phyloP scores from a whole-genome alignment of 2,329 filamentous ascomycete species.

The Leptosphaerulina australis region DNA sequence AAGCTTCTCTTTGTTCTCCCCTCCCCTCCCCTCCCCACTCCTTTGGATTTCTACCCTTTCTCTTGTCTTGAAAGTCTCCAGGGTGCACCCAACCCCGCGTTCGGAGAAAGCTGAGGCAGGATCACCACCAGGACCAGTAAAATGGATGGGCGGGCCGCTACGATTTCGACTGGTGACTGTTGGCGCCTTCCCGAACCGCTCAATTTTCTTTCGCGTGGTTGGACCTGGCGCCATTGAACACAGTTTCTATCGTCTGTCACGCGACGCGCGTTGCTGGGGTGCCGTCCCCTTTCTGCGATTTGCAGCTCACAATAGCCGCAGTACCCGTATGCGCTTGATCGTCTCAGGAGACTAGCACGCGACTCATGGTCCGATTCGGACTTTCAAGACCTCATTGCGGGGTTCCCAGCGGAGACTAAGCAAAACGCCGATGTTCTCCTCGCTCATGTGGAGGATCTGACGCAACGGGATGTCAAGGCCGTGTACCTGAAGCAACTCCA shows the following conservation, averaged over 20 bases:
- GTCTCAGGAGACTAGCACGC: conserved; percentile 67
- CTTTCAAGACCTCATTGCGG: conserved; percentile 71
- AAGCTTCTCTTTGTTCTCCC: conserved; percentile 52
- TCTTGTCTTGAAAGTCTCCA: conserved; percentile 31
- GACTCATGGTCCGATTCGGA: conserved; percentile 69
- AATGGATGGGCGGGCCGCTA: conserved; percentile 30
- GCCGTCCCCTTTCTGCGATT: conserved; percentile 23
- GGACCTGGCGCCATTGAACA: too few relatives aligned
- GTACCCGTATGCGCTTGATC: conserved; percentile 78
- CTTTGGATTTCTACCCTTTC: conserved; percentile 13
- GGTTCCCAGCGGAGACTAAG: conserved; percentile 71
- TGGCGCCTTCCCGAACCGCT: conserved; percentile 31
- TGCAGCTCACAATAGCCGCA: conserved; percentile 51
- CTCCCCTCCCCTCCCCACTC: conserved; percentile 28
- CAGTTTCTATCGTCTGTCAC: conserved; percentile 38
- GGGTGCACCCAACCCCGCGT: conserved; percentile 40
- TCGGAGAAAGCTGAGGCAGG: conserved; percentile 26
- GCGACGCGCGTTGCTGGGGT: conserved; percentile 29
- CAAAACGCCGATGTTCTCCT: conserved; percentile 64
- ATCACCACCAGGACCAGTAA: conserved; percentile 35
- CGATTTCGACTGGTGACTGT: conserved; percentile 27
- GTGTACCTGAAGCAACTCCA: conserved; percentile 80
- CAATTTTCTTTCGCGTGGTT: conserved; percentile 29
- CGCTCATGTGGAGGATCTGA: conserved; percentile 72
- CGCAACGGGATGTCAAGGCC: conserved; percentile 73